Percentiles rank a stretch among this genome's conserved stretches.
These are phyloP conservation scores for Mycena metata DNA, from an alignment of 768 basidiomycete genomes.

Conservation along the genomic window DNA sequence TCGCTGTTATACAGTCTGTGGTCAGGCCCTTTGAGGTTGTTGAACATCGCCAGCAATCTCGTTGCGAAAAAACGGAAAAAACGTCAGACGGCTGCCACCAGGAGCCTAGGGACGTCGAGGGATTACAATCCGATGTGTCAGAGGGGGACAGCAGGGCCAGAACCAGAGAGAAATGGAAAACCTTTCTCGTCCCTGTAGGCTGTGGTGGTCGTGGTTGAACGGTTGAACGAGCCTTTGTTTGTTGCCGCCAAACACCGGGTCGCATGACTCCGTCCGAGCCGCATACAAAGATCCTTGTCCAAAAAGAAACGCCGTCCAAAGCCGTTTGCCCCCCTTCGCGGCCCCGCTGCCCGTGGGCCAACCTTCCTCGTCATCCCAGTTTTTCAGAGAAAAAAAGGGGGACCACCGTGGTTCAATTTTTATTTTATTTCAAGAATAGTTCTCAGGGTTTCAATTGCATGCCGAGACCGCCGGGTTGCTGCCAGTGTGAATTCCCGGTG, in stretches of 20 bases:
- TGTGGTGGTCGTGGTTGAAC: constrained; percentile 29
- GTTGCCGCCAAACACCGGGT: constrained; percentile 18
- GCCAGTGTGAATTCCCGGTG: no score
- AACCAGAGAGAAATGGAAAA: constrained; percentile 21
- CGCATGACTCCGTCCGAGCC: constrained; percentile 24
- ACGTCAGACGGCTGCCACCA: constrained; percentile 28
- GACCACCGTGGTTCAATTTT: no score
- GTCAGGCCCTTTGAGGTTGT: no score
- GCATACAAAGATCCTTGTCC: constrained; percentile 25
- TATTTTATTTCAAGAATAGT: no score
- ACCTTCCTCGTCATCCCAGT: no score
- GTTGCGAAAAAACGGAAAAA: constrained; percentile 24
- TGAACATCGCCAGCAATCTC: no score
- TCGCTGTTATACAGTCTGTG: no score
- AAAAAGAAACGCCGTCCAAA: not conserved
- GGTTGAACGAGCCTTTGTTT: constrained; percentile 33
- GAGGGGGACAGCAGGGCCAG: constrained; percentile 19
- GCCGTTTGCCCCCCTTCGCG: not conserved
- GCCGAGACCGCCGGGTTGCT: no score
- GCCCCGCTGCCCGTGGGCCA: not conserved
- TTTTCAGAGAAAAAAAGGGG: no score
- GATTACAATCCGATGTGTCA: constrained; percentile 6
- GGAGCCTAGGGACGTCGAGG: not conserved
- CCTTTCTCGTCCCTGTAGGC: constrained; percentile 22
- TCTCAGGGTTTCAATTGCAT: no score